phyloP scores from a whole-genome alignment of 2,329 filamentous ascomycete species.

The Beauveria scarabaeidicola region DNA sequence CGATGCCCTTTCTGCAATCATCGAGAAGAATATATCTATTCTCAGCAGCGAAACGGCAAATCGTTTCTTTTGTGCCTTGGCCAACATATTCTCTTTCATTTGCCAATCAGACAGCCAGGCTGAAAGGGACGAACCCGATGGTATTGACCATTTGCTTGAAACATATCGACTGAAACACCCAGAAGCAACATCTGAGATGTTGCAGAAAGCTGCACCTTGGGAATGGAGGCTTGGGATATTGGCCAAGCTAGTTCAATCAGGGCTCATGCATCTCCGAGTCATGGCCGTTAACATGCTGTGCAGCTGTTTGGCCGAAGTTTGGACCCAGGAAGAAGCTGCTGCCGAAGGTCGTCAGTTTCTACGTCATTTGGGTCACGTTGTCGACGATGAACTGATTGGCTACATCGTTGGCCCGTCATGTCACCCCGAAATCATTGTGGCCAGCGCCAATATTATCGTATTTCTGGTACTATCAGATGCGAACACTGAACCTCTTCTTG shows the following conservation, averaged over 20 bases:
- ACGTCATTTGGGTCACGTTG: conserved; percentile 51
- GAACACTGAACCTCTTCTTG: conserved; percentile 63
- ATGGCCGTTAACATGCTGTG: conserved; percentile 70
- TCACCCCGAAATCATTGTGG: conserved; percentile 78
- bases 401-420: conserved; percentile 88
- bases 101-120: conserved; percentile 21
- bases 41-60: conserved; percentile 38
- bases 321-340: conserved; percentile 46
- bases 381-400: conserved; percentile 64
- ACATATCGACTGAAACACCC: conserved; percentile 24
- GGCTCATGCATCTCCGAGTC: conserved; percentile 85
- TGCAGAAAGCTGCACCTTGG: conserved; percentile 42
- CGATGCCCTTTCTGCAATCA: conserved; percentile 19
- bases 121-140: background rate
- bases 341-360: conserved; percentile 44
- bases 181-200: conserved; percentile 25
- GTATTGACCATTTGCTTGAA: conserved; percentile 13
- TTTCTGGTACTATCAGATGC: conserved; percentile 75
- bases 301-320: conserved; percentile 57
- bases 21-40: conserved; percentile 48
- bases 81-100: conserved; percentile 29
- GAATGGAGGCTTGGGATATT: conserved; percentile 64
- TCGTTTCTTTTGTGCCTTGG: conserved; percentile 31
- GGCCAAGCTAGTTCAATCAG: conserved; percentile 67
- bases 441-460: conserved; percentile 75